Base-by-base conservation (phyloP, 1,139 yeast genomes). In the Zygoascus sp. region DNA sequence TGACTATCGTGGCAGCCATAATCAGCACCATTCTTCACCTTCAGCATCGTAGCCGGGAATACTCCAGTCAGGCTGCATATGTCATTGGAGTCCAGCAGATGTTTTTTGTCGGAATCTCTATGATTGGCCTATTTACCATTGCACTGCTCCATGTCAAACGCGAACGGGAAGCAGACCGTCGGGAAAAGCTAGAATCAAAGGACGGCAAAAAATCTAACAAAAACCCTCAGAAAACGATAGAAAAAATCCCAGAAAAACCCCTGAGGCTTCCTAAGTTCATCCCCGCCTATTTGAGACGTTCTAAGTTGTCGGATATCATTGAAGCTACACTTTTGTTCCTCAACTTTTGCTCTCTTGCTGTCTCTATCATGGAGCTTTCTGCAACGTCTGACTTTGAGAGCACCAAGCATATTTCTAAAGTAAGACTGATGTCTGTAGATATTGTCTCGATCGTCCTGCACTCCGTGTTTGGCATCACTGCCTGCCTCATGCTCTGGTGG, bases 401-500 rank as follows among this genome's bases (percentile, higher is more conserved):
- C 4, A 20, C 39, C 23, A 16, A 16, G 15, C n/a, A 30, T n/a
- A 4, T 15, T 9, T 13, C 17, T 9, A 30, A 30, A 15, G 34
- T 30, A 9, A 19, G 5, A n/a, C 27, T 21, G 7, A 30, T 40
- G 23, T 11, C 37, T 10, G 19, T 20, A 2, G 43, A 40, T 13
- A 32, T 40, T 16, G 36, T 32, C 16, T 28, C 43, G 4, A 40
- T 40, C 19, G 37, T 40, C 13, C 23, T 40, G 30, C 43, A 40
- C 17, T 16, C 43, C 1, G 28, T 20, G 5, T 40, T 32, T 23
- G 23, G 43, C 27, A 40, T 47, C 5, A 44, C 30, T 20, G 25
- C 40, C 16, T 44, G 59, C 34, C 48, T 57, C 22, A 44, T 44
- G 39, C 48, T 52, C 30, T 60, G 57, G 50, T 59, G 58, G 61